Evolutionary conservation across 2,329 filamentous ascomycete species (phyloP).

Genomic region (Pseudogymnoascus sp.): DNA sequence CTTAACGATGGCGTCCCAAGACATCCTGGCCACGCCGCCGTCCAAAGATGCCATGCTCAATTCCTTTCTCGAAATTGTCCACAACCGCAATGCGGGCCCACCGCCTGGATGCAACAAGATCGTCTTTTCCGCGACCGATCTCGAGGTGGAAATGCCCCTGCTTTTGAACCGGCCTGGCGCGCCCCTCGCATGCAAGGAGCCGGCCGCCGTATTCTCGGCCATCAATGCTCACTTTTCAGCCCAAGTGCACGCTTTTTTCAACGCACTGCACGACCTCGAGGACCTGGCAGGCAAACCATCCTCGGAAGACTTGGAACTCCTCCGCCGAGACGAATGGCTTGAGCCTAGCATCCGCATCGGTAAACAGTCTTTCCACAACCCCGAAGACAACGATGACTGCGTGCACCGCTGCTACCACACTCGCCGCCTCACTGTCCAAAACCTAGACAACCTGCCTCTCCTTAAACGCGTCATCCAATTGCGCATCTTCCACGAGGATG

Average conservation of each 20-base stretch:
- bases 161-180: background rate
- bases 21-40: background rate
- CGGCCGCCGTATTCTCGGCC: constrained; percentile 15
- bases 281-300: constrained; percentile 13
- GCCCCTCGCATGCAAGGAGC: constrained; percentile 15
- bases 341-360: constrained; percentile 3
- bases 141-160: constrained; percentile 3
- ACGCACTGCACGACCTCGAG: constrained; percentile 16
- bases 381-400: background rate
- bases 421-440: constrained; percentile 3
- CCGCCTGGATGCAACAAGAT: background rate
- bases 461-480: constrained; percentile 1
- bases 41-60: constrained; percentile 2
- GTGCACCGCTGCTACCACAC: background rate
- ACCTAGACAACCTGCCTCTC: background rate
- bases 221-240: constrained; percentile 17
- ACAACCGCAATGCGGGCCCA: background rate
- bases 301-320: constrained; percentile 10
- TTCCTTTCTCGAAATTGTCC: background rate
- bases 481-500: background rate
- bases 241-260: constrained; percentile 17
- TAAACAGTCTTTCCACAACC: background rate
- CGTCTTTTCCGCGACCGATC: background rate
- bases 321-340: constrained; percentile 12
- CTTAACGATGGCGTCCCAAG: constrained; percentile 2